A percentile compares a stretch with the other conserved stretches of the same genome.
phyloP scores from a whole-genome alignment of 176 grass and related monocot species.

The Raddia guianensis region DNA sequence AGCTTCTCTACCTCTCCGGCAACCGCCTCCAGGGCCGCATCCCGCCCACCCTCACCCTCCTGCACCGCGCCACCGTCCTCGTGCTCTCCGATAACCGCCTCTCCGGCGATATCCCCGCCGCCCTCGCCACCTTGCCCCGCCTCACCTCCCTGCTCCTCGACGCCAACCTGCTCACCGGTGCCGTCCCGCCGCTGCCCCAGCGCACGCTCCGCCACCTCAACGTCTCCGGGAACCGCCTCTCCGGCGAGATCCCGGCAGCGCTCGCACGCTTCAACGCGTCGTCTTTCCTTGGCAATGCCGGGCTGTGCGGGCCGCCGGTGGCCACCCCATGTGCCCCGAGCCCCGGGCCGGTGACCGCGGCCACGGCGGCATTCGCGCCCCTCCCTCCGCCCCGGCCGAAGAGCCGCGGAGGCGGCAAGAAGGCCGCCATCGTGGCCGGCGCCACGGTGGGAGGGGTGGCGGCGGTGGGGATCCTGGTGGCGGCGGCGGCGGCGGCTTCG shows the following conservation, averaged over 20 bases:
- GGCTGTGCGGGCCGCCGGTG: conserved; percentile 71
- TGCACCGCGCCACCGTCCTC: conserved; percentile 79
- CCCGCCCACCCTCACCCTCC: conserved; percentile 53
- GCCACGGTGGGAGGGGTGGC: conserved; percentile 53
- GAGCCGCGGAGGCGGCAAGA: conserved; percentile 33
- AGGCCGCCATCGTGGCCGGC: conserved; percentile 55
- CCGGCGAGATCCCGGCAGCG: conserved; percentile 57
- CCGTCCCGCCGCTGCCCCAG: conserved; percentile 64
- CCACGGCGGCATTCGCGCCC: conserved; percentile 48
- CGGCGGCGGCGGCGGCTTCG: conserved; percentile 21
- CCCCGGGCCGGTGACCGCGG: conserved; percentile 36
- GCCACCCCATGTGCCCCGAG: conserved; percentile 1
- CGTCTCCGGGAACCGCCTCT: conserved; percentile 68
- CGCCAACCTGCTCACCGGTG: conserved; percentile 57
- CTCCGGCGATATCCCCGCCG: conserved; percentile 61
- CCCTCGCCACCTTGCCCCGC: conserved; percentile 51
- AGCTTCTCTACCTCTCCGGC: conserved; percentile 80
- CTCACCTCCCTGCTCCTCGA: conserved; percentile 69
- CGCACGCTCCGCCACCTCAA: conserved; percentile 63
- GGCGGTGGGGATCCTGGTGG: conserved; percentile 49
- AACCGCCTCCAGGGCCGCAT: conserved; percentile 69
- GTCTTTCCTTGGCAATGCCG: conserved; percentile 56
- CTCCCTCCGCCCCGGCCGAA: conserved; percentile 38
- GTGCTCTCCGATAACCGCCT: conserved; percentile 76
- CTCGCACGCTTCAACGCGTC: conserved; percentile 73